A percentile compares a stretch with the other conserved stretches of the same genome.
phyloP scores from a whole-genome alignment of 176 grass and related monocot species.

The Musa troglodytarum region DNA sequence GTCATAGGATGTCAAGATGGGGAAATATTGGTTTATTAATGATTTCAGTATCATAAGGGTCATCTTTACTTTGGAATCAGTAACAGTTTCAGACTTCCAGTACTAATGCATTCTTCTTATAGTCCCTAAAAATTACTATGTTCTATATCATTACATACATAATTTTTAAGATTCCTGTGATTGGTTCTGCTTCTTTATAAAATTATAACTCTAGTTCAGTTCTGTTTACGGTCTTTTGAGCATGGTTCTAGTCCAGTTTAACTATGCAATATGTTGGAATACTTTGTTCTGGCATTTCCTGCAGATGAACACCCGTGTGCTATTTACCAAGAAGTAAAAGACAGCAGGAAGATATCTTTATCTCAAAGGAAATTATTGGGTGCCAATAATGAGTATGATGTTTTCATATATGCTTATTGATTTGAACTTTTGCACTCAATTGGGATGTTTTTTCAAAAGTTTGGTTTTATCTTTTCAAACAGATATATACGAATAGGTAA shows the following conservation, averaged over 20 bases:
- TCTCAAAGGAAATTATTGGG: conserved; percentile 32
- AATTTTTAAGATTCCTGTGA: background rate
- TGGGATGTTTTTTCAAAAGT: background rate
- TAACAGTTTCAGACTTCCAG: too few species aligned
- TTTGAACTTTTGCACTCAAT: background rate
- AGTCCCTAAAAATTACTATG: too few species aligned
- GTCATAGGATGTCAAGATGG: background rate
- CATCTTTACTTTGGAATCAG: too few species aligned
- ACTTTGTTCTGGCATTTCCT: conserved; percentile 18
- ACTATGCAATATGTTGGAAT: conserved; percentile 3
- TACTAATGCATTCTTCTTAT: too few species aligned
- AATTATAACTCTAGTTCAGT: background rate
- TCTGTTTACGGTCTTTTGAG: background rate
- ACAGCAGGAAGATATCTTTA: conserved; percentile 28
- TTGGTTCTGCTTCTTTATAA: background rate
- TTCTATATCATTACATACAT: background rate
- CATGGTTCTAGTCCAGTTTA: background rate
- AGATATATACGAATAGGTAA: conserved; percentile 87
- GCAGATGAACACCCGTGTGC: conserved; percentile 39
- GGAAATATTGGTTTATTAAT: background rate
- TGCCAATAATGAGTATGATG: conserved; percentile 57
- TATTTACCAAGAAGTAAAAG: conserved; percentile 31
- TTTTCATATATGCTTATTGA: conserved; percentile 3
- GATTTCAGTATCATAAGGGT: too few species aligned
- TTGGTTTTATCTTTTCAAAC: conserved; percentile 19